Evolutionary conservation across 2,329 filamentous ascomycete species (phyloP).

Genomic region (Domatiomyces catenatus): DNA sequence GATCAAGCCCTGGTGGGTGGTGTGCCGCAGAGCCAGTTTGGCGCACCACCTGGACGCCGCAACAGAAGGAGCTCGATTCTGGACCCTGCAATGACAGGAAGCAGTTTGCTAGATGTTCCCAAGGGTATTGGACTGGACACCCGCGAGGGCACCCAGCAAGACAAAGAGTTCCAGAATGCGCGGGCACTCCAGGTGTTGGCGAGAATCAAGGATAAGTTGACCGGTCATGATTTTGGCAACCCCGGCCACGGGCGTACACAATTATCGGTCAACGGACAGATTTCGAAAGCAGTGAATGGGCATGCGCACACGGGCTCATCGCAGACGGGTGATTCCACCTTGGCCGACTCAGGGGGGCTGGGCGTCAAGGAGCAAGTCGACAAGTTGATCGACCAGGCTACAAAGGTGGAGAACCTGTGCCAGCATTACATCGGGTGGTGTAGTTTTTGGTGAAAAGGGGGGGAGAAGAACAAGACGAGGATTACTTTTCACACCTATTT

Average conservation of each 20-base stretch:
- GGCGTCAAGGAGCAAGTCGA: constrained; percentile 79
- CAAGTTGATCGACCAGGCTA: constrained; percentile 86
- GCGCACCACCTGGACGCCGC: constrained; percentile 25
- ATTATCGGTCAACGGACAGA: background rate
- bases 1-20: constrained; percentile 35
- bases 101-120: constrained; percentile 1
- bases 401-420: constrained; percentile 90
- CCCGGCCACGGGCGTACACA: background rate
- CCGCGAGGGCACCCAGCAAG: constrained; percentile 22
- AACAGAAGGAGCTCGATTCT: constrained; percentile 55
- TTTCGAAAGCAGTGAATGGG: background rate
- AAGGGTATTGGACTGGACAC: constrained; percentile 29
- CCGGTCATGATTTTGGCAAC: constrained; percentile 64
- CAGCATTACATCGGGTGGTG: constrained; percentile 99
- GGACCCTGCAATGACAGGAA: constrained; percentile 28
- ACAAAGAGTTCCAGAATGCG: constrained; percentile 74
- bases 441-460: constrained; percentile 64
- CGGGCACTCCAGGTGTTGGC: constrained; percentile 80
- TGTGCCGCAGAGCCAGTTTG: constrained; percentile 27
- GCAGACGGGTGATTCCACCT: background rate
- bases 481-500: too few relatives aligned
- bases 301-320: background rate
- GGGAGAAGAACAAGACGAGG: too few relatives aligned
- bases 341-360: constrained; percentile 37
- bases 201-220: constrained; percentile 88